Percentiles rank a stretch among this genome's conserved stretches.
Evolutionary conservation across 169 alveolate genomes (phyloP).

Genomic region (Perkinsus chesapeaki): DNA sequence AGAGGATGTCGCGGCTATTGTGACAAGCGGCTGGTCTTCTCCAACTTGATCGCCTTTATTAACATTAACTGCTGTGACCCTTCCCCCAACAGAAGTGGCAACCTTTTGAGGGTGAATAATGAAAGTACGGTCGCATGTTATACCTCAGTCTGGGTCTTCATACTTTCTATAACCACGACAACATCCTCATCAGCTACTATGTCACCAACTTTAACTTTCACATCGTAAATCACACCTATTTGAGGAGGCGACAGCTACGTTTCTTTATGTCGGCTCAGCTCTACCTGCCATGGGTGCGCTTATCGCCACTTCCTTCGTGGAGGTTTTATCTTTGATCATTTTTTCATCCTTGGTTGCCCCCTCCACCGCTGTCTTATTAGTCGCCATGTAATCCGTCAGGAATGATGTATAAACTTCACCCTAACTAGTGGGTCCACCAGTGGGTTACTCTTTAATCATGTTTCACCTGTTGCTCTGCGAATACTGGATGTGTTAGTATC

Average conservation of each 20-base stretch:
- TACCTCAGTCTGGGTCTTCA: background rate
- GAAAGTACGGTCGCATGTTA: background rate
- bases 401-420: background rate
- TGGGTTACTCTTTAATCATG: background rate
- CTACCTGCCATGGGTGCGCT: background rate
- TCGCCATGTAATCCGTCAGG: background rate
- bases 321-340: background rate
- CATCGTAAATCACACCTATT: background rate
- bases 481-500: background rate
- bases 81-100: background rate
- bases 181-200: background rate
- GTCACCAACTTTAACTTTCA: background rate
- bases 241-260: background rate
- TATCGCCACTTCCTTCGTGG: background rate
- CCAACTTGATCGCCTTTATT: background rate
- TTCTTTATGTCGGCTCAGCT: background rate
- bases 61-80: background rate
- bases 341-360: background rate
- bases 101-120: background rate
- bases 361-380: no score
- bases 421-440: background rate
- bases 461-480: background rate
- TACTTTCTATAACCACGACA: background rate
- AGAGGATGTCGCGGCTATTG: background rate
- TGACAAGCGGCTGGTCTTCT: background rate